A percentile compares a stretch with the other conserved stretches of the same genome.
Evolutionary conservation across 345 rosid species (phyloP).

Genomic region (Camelina neglecta): DNA sequence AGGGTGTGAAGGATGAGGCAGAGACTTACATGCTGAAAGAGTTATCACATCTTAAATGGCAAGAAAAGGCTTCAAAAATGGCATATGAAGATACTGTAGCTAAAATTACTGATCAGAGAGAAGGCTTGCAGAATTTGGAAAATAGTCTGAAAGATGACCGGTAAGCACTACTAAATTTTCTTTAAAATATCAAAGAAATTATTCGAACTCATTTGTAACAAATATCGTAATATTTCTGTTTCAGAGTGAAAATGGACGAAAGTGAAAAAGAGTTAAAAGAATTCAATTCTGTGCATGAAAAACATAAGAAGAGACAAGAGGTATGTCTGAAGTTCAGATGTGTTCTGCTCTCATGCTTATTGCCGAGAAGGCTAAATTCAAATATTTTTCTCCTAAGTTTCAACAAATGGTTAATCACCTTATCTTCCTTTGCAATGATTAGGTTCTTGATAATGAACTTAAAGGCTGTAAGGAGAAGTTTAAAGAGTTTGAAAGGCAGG

Average conservation of each 20-base stretch:
- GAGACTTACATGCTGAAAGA: constrained; percentile 96
- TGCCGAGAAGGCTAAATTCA: constrained; percentile 5
- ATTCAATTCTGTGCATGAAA: constrained; percentile 74
- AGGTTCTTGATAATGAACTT: constrained; percentile 82
- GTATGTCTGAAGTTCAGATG: constrained; percentile 50
- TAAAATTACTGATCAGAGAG: constrained; percentile 64
- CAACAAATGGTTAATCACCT: constrained; percentile 8
- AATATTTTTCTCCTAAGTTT: constrained; percentile 10
- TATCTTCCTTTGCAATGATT: constrained; percentile 37
- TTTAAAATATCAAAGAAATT: constrained; percentile 6
- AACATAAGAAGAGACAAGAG: constrained; percentile 78
- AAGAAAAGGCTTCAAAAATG: constrained; percentile 85
- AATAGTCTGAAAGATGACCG: constrained; percentile 69
- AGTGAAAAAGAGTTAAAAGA: constrained; percentile 69
- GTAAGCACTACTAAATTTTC: constrained; percentile 46
- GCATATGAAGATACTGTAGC: constrained; percentile 69
- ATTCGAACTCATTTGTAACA: constrained; percentile 12
- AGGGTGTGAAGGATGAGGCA: constrained; percentile 95
- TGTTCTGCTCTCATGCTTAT: constrained; percentile 23
- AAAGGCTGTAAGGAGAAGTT: constrained; percentile 81
- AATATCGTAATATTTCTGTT: constrained; percentile 26
- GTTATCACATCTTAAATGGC: constrained; percentile 85
- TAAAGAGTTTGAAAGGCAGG: constrained; percentile 96
- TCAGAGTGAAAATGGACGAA: constrained; percentile 79
- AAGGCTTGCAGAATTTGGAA: constrained; percentile 64